These are phyloP conservation scores for Conringia planisiliqua DNA, from an alignment of 345 rosid genomes.

Conservation along the genomic window DNA sequence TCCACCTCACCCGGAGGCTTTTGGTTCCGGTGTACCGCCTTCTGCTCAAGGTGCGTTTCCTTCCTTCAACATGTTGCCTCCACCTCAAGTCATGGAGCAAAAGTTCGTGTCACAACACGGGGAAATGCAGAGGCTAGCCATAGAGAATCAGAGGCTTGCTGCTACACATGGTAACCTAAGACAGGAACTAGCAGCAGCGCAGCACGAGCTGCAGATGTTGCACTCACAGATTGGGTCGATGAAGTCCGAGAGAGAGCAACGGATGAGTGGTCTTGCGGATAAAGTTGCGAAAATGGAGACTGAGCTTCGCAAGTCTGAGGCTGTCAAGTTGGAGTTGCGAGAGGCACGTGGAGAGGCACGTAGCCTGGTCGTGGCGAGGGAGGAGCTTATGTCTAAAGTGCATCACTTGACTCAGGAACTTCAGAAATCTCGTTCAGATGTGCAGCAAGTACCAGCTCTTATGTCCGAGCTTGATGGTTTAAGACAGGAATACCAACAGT, in stretches of 20 bases:
- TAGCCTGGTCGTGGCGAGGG: slow-evolving; percentile 62
- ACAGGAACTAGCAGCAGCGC: slow-evolving; percentile 84
- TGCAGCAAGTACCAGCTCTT: slow-evolving; percentile 72
- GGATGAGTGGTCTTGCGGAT: slow-evolving; percentile 59
- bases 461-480: slow-evolving; percentile 77
- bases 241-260: slow-evolving; percentile 79
- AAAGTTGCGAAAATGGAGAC: slow-evolving; percentile 76
- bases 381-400: slow-evolving; percentile 72
- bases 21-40: slow-evolving; percentile 48
- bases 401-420: slow-evolving; percentile 76
- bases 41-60: slow-evolving; percentile 52
- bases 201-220: slow-evolving; percentile 85
- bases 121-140: slow-evolving; percentile 86
- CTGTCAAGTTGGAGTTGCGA: slow-evolving; percentile 66
- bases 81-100: slow-evolving; percentile 83
- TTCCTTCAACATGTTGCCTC: slow-evolving; percentile 71
- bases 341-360: slow-evolving; percentile 74
- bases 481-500: slow-evolving; percentile 87
- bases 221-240: slow-evolving; percentile 65
- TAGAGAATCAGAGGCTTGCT: slow-evolving; percentile 88
- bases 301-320: slow-evolving; percentile 67
- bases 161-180: slow-evolving; percentile 71
- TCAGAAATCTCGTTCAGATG: slow-evolving; percentile 69
- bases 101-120: slow-evolving; percentile 74
- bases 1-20: slow-evolving; percentile 53